A percentile compares a stretch with the other conserved stretches of the same genome.
Conservation (phyloP, 2,329 filamentous ascomycete species). For the Ophiocordyceps camponoti-floridani region DNA sequence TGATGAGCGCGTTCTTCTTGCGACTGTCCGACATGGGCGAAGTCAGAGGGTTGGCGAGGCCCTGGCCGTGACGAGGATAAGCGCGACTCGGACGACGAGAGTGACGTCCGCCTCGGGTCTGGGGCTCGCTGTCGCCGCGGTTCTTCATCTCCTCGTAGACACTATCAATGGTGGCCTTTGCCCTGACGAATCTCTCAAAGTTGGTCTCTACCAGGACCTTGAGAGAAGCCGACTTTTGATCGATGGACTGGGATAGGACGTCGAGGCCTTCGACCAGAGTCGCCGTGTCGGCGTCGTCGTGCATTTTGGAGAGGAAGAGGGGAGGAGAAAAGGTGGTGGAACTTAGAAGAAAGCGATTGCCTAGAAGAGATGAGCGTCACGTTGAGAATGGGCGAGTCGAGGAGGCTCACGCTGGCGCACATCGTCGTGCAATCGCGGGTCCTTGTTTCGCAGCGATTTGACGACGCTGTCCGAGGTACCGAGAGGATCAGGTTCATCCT, state of each 20-base stretch:
- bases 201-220: slow-evolving; percentile 96
- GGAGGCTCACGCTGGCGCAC: slow-evolving; percentile 45
- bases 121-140: slow-evolving; percentile 35
- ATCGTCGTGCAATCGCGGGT: slow-evolving; percentile 73
- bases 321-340: slow-evolving; percentile 91
- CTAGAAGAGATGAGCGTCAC: slow-evolving; percentile 21
- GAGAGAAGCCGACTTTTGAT: slow-evolving; percentile 91
- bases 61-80: slow-evolving; percentile 28
- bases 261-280: slow-evolving; percentile 68
- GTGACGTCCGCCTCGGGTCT: slow-evolving; percentile 29
- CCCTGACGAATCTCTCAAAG: slow-evolving; percentile 93
- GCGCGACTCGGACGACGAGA: slow-evolving; percentile 52
- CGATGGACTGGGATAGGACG: slow-evolving; percentile 76
- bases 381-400: slow-evolving; percentile 2
- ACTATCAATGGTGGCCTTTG: slow-evolving; percentile 95
- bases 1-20: slow-evolving; percentile 78
- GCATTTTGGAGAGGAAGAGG: slow-evolving; percentile 81
- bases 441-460: slow-evolving; percentile 55
- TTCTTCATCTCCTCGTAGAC: slow-evolving; percentile 97
- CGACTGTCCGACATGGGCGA: slow-evolving; percentile 32
- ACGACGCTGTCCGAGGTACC: slow-evolving; percentile 82
- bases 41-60: slow-evolving; percentile 18
- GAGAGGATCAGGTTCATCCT: slow-evolving; percentile 82
- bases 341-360: slow-evolving; percentile 85
- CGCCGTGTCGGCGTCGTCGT: slow-evolving; percentile 69